Evolutionary conservation across 2,329 filamentous ascomycete genomes (phyloP), one percentile per base, ranked within the genome.

Genomic region (Botryotinia globosa): DNA sequence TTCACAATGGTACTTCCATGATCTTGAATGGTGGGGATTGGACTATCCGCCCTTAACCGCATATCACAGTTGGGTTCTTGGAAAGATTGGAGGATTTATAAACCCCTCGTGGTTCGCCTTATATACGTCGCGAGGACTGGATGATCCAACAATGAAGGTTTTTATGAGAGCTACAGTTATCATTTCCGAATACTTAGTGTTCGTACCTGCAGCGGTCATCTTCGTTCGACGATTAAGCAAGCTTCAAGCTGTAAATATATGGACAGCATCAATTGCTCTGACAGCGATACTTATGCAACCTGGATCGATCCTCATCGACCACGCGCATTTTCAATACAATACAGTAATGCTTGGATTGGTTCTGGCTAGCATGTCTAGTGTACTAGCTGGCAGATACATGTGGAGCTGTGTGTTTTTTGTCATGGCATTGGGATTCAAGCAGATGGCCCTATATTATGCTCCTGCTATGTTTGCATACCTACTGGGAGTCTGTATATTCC

Each of bases 391-490:
- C 6, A 89, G 94, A 66, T 91, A 91, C 78, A 87, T 97, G 74
- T 98, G 95, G 94, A 89, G 93, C 39, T 94, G 93, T 75, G 88
- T 97, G 73, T 97, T 97, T 84, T 99, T 99, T 78, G 96, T 99
- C 10, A 89, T 89, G 25, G 93, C 95, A 4, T 85, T 99, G n/a
- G 94, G 94, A 9, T 99, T 98, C 86, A 99, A 99, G 85, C 96
- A 99, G 82, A 99, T 99, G 97, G 95, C 95, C 1, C 86, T 99
- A 25, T 99, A 98, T 84, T 99, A 98, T 82, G 94, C 97, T 4
- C 94, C 97, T 22, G 91, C 91, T 32, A 91, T 98, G 73, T 98
- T 98, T 81, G 92, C 94, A 45, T 99, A 94, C 80, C 89, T 99
- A 2, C 85, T 98, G 0, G 96, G 95, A 14, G 90, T 91, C 79